Percentiles rank a stretch among this genome's conserved stretches.
phyloP scores from a whole-genome alignment of 495 filamentous ascomycete genomes.

The Bacidia rubella region DNA sequence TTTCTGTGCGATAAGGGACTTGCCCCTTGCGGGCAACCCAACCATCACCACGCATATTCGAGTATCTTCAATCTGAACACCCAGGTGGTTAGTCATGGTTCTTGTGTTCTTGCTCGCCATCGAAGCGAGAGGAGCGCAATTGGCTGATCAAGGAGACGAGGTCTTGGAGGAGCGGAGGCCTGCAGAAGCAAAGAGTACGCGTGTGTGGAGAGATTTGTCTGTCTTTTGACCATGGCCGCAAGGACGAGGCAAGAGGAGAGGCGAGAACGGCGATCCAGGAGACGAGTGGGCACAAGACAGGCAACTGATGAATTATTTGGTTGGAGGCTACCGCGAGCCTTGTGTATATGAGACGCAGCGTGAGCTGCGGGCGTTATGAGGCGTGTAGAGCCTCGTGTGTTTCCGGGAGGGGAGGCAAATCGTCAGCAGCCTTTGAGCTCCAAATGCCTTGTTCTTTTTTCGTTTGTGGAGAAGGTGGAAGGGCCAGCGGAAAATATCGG shows the following conservation, averaged over 20 bases:
- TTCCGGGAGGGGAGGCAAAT: background rate
- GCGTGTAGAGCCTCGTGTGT: background rate
- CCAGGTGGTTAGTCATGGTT: constrained; percentile 34
- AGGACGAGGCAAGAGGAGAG: background rate
- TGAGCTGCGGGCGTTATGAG: background rate
- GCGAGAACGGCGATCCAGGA: background rate
- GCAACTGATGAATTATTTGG: background rate
- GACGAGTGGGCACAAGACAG: background rate
- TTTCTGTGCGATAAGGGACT: constrained; percentile 94
- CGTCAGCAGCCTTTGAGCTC: background rate
- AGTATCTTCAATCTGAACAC: constrained; percentile 76
- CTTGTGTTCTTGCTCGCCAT: background rate
- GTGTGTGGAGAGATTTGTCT: background rate
- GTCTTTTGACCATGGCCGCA: background rate
- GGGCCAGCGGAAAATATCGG: background rate
- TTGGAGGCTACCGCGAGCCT: too few species aligned
- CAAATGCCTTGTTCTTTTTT: too few species aligned
- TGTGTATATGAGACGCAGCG: too few species aligned
- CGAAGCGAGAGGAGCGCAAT: background rate
- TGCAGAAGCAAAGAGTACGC: background rate
- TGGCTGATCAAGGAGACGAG: background rate
- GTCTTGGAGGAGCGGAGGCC: background rate
- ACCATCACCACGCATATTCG: constrained; percentile 99
- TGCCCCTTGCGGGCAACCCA: constrained; percentile 84
- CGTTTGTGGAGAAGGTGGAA: background rate